Percentiles rank a stretch among this genome's conserved stretches.
Evolutionary conservation across 257 asterid species (phyloP).

Genomic region (Solanum paucissectum): DNA sequence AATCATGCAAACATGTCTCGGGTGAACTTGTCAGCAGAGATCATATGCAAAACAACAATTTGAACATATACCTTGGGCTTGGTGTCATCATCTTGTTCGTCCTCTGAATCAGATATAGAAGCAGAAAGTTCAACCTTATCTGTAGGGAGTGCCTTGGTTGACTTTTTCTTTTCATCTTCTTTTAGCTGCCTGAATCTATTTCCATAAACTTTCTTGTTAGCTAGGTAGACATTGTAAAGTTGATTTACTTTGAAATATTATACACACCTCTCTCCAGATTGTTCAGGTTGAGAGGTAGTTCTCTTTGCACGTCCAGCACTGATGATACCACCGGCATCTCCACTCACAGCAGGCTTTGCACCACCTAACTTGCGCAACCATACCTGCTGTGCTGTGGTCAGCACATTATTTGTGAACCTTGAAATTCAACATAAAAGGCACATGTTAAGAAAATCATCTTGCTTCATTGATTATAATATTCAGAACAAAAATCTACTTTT

Average conservation of each 20-base stretch:
- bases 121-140: conserved; percentile 36
- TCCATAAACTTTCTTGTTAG: conserved; percentile 11
- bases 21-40: neutral
- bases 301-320: conserved; percentile 97
- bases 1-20: neutral
- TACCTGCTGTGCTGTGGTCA: conserved; percentile 95
- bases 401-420: conserved; percentile 93
- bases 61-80: conserved; percentile 49
- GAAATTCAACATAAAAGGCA: neutral
- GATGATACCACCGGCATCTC: conserved; percentile 88
- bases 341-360: conserved; percentile 75
- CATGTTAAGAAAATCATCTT: neutral
- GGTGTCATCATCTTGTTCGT: conserved; percentile 39
- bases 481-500: neutral
- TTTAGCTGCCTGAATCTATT: conserved; percentile 79
- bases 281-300: conserved; percentile 43
- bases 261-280: conserved; percentile 74
- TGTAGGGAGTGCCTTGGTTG: conserved; percentile 36
- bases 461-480: neutral
- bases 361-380: conserved; percentile 97
- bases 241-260: neutral
- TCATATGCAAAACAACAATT: neutral
- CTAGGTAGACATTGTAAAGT: conserved; percentile 1
- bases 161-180: conserved; percentile 56
- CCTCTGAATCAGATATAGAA: conserved; percentile 41